Evolutionary conservation across 352 stramenopile species (phyloP), one percentile per base, ranked within the genome.

Genomic region (Phytopythium montanum): DNA sequence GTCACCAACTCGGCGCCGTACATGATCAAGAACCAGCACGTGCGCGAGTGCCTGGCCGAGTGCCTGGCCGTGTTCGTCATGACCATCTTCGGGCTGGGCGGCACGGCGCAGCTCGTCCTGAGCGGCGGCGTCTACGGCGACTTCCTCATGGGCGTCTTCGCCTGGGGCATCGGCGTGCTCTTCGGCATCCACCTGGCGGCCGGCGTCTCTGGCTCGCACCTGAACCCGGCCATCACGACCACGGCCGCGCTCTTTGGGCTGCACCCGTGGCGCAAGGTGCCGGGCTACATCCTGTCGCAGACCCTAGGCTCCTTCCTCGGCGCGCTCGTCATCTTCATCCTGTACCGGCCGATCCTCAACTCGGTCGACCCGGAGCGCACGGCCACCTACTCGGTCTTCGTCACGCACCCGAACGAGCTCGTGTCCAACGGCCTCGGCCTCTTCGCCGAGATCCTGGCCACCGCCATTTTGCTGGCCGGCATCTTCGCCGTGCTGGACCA

Each of bases 321-420:
- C 23, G 70, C 74, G 21, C 54, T 76, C 5, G 65, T 71, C 44
- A 62, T 88, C 38, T 85, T 73, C 59, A 61, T 78, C 25, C 59
- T 88, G 25, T 88, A 87, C 64, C 62, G 71, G 13, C 74, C 72
- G 29, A 58, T 79, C 33, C 58, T 85, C 46, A 74, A 81, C 58
- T 49, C 61, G 12, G 74, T 66, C n/a, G 79, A 88, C 61, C 76
- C 79, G 23, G 59, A 79, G 7, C 68, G 66, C 55, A 45, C 56
- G 51, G 65, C 59, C 10, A 73, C 68, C 8, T 71, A 76, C 34
- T 54, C 53, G n/a, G 66, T 81, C 44, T 88, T 87, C 61, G 69
- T 67, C 6, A 85, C 76, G 16, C 80, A 81, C 61, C 79, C 79
- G 38, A 69, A 72, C 49, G 68, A 62, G 55, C 49, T 73, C 62